These are phyloP conservation scores for Harringtonia aguacate DNA, from an alignment of 2,329 filamentous ascomycete species.

Conservation along the genomic window DNA sequence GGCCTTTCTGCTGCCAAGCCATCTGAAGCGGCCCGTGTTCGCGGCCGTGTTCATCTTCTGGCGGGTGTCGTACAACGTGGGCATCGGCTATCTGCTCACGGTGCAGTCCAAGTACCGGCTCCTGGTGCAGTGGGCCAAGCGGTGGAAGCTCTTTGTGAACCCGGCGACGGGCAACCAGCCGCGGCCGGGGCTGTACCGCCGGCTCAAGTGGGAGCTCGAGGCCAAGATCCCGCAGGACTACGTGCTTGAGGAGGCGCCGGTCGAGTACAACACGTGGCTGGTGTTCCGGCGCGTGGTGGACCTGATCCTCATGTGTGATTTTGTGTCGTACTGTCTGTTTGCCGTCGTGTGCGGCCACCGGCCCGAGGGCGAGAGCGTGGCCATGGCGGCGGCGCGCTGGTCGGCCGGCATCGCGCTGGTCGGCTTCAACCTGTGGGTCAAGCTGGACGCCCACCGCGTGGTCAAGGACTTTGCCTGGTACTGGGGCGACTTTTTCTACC, in stretches of 20 bases:
- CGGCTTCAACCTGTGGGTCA: conserved; percentile 96
- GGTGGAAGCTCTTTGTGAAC: conserved; percentile 76
- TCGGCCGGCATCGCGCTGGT: conserved; percentile 65
- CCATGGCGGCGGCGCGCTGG: conserved; percentile 70
- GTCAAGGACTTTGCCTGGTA: conserved; percentile 99
- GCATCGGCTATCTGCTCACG: conserved; percentile 82
- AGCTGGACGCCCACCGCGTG: conserved; percentile 91
- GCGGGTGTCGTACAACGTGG: conserved; percentile 84
- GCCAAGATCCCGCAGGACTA: conserved; percentile 93
- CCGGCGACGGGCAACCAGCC: conserved; percentile 74
- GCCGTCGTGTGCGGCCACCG: conserved; percentile 75
- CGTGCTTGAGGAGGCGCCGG: conserved; percentile 79
- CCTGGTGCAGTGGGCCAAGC: conserved; percentile 78
- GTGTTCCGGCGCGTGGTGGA: conserved; percentile 93
- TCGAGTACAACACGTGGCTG: conserved; percentile 99
- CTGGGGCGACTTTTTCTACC: conserved; percentile 98
- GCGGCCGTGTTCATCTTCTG: conserved; percentile 83
- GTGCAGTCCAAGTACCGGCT: conserved; percentile 83
- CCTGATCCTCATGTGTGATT: conserved; percentile 97
- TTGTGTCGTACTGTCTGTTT: conserved; percentile 92
- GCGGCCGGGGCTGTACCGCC: conserved; percentile 67
- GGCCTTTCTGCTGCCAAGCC: conserved; percentile 61
- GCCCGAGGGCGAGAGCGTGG: conserved; percentile 59
- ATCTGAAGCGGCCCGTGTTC: conserved; percentile 64
- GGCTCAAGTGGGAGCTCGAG: conserved; percentile 84